A percentile compares a stretch with the other conserved stretches of the same genome.
Conservation (phyloP, 352 stramenopile species). For the Globisporangium megalacanthum region DNA sequence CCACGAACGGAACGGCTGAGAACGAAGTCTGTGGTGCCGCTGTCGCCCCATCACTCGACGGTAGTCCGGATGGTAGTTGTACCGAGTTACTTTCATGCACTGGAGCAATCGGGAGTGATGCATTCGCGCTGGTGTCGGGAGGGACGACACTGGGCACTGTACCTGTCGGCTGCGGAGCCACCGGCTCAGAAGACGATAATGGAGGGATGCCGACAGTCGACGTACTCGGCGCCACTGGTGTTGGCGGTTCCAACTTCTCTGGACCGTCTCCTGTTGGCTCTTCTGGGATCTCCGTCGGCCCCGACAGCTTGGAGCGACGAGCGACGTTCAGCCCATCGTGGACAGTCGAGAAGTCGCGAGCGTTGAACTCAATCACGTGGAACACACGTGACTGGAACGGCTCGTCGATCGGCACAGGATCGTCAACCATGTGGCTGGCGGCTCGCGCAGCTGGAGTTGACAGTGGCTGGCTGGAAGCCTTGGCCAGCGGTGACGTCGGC, state of each 20-base stretch:
- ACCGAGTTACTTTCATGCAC: background rate
- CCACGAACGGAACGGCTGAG: background rate
- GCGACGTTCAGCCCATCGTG: constrained; percentile 35
- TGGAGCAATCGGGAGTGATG: background rate
- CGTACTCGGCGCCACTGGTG: background rate
- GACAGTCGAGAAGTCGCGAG: constrained; percentile 34
- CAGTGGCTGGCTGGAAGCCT: too few relatives aligned
- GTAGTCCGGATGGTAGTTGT: background rate
- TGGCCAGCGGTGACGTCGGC: too few relatives aligned
- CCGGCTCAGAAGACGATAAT: too few relatives aligned
- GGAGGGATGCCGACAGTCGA: too few relatives aligned
- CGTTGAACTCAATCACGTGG: constrained; percentile 29
- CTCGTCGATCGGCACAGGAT: background rate
- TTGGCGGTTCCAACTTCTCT: background rate
- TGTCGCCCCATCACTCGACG: background rate
- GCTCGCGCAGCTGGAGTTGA: too few relatives aligned
- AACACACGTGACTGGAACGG: constrained; percentile 39
- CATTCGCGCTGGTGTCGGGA: too few relatives aligned
- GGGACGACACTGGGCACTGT: too few relatives aligned
- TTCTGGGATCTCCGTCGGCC: background rate
- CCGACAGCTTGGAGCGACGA: constrained; percentile 15
- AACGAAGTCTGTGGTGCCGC: background rate
- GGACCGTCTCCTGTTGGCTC: background rate
- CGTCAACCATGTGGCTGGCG: constrained; percentile 4
- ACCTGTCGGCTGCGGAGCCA: too few relatives aligned